phyloP scores from a whole-genome alignment of 192 early-diverging fungal genomes.

The Jimgerdemannia lactiflua region DNA sequence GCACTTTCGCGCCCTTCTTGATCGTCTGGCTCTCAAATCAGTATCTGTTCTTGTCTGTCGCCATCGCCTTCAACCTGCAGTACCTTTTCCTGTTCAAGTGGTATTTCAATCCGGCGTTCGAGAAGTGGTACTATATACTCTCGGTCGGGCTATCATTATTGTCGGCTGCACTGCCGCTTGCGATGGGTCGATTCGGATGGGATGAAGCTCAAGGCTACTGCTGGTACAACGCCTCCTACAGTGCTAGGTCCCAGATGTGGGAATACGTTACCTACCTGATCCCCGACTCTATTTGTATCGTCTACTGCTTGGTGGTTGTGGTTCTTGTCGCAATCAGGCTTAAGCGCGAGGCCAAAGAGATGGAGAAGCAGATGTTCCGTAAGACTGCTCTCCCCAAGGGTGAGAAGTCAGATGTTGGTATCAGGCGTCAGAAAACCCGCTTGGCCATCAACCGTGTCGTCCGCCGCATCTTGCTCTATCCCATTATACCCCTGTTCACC shows the following conservation, averaged over 20 bases:
- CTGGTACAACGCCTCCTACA: conserved; percentile 19
- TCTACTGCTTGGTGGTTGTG: conserved; percentile 13
- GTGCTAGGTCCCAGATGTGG: background rate
- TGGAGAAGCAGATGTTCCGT: conserved; percentile 6
- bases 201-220: conserved; percentile 10
- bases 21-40: conserved; percentile 15
- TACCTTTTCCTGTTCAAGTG: conserved; percentile 10
- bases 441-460: conserved; percentile 9
- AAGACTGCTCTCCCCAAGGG: background rate
- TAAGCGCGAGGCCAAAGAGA: background rate
- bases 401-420: conserved; percentile 4
- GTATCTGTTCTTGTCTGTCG: conserved; percentile 12
- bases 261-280: conserved; percentile 11
- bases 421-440: conserved; percentile 5
- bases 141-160: background rate
- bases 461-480: conserved; percentile 17
- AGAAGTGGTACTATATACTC: conserved; percentile 8
- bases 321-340: conserved; percentile 8
- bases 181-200: conserved; percentile 5
- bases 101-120: conserved; percentile 9
- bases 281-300: conserved; percentile 2
- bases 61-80: conserved; percentile 15
- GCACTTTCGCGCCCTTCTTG: conserved; percentile 9
- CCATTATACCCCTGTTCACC: conserved; percentile 9
- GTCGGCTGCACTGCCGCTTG: conserved; percentile 9